A percentile compares a stretch with the other conserved stretches of the same genome.
These are phyloP conservation scores for Lactarius evosmus DNA, from an alignment of 768 basidiomycete genomes.

Conservation along the genomic window DNA sequence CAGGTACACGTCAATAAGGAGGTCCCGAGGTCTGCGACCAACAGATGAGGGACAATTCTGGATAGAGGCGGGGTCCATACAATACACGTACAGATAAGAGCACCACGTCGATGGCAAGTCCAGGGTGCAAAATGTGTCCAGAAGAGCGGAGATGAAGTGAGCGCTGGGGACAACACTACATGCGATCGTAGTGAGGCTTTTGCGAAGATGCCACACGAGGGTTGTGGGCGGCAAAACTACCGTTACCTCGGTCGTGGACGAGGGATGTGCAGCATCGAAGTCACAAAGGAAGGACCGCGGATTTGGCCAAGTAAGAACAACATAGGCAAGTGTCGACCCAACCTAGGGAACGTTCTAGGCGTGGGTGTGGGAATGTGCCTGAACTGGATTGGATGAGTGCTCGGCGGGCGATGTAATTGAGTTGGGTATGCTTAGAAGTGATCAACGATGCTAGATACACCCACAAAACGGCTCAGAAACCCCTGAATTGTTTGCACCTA, in stretches of 20 bases:
- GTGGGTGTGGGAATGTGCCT: conserved; percentile 2
- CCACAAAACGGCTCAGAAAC: neutral
- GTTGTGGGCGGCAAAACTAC: conserved; percentile 2
- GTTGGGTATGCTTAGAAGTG: neutral
- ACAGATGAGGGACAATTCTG: neutral
- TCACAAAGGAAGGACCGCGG: neutral
- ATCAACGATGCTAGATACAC: neutral
- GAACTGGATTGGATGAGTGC: neutral
- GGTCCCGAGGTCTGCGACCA: neutral
- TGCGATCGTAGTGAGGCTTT: conserved; percentile 10
- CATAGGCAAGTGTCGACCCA: neutral
- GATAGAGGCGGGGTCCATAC: neutral
- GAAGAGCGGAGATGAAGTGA: conserved; percentile 12
- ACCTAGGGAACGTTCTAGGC: neutral
- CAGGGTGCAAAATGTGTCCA: neutral
- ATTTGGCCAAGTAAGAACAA: neutral
- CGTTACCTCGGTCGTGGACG: neutral
- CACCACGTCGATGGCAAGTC: neutral
- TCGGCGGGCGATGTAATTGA: neutral
- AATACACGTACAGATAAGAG: conserved; percentile 7
- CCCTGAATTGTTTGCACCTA: neutral
- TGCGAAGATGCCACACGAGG: conserved; percentile 3
- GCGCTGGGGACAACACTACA: conserved; percentile 2
- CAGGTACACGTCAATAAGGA: neutral
- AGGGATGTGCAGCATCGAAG: neutral